Evolutionary conservation across 164 flowering plant species (phyloP).

Genomic region (Akebia trifoliata): DNA sequence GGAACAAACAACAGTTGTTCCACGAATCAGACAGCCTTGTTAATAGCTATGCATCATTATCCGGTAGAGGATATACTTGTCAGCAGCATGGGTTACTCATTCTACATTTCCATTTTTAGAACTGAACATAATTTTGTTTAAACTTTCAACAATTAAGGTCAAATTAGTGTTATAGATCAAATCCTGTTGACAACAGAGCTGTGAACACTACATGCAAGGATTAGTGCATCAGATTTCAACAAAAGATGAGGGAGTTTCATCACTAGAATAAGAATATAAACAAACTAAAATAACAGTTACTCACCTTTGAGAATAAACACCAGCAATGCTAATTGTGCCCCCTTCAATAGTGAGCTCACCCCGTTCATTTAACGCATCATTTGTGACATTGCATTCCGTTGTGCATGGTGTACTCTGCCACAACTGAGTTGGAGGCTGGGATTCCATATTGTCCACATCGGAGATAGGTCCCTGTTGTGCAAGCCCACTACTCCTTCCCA

Average conservation of each 20-base stretch:
- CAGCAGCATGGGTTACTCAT: no score
- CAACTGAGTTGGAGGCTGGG: slow-evolving; percentile 22
- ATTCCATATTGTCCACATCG: slow-evolving; percentile 23
- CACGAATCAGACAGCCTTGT: no score
- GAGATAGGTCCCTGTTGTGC: slow-evolving; percentile 35
- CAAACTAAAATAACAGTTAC: slow-evolving; percentile 12
- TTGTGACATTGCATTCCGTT: slow-evolving; percentile 32
- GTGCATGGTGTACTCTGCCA: slow-evolving; percentile 28
- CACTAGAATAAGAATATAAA: not conserved
- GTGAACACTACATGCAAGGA: no score
- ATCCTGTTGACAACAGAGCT: no score
- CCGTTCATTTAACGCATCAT: slow-evolving; percentile 36
- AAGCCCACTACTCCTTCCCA: slow-evolving; percentile 31
- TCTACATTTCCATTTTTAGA: no score
- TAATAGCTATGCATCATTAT: no score
- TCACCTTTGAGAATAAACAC: slow-evolving; percentile 80
- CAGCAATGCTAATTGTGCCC: slow-evolving; percentile 79
- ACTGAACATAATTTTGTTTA: no score
- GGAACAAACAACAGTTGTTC: no score
- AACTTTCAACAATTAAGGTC: no score
- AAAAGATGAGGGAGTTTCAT: not conserved
- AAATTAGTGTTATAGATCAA: no score
- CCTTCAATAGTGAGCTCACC: slow-evolving; percentile 76
- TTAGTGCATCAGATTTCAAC: no score
- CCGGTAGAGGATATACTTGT: no score